Percentiles rank a stretch among this genome's conserved stretches.
These are phyloP conservation scores for Panicum miliaceum DNA, from an alignment of 176 grass and related monocot species.

Conservation along the genomic window DNA sequence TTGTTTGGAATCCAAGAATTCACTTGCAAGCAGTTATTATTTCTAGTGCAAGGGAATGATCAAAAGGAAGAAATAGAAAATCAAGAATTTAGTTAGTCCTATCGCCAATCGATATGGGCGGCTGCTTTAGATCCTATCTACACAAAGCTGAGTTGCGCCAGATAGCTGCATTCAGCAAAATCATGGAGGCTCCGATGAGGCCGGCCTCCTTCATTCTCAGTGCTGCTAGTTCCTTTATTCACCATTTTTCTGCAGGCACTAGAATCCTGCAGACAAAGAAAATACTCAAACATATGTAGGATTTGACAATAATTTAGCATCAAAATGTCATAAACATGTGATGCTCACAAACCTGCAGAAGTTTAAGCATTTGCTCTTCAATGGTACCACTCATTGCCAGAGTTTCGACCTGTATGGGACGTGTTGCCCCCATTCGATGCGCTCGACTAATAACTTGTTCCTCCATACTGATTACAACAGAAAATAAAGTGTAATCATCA, in stretches of 20 bases:
- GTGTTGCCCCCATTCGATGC: conserved; percentile 93
- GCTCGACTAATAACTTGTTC: conserved; percentile 96
- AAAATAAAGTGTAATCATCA: not conserved
- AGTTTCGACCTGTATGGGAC: conserved; percentile 88
- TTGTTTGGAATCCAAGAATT: not conserved
- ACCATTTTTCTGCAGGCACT: conserved; percentile 69
- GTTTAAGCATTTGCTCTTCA: conserved; percentile 94
- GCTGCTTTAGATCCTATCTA: conserved; percentile 42
- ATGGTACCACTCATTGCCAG: conserved; percentile 91
- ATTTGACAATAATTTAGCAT: not conserved
- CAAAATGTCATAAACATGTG: not conserved
- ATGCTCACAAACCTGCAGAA: conserved; percentile 65
- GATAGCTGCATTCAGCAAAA: conserved; percentile 93
- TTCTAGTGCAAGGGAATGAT: conserved; percentile 17
- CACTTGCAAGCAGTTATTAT: not conserved
- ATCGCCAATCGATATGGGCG: not conserved
- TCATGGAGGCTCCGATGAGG: conserved; percentile 76
- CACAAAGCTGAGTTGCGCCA: conserved; percentile 74
- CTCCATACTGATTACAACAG: conserved; percentile 76
- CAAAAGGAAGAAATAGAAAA: not conserved
- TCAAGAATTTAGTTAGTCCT: not conserved
- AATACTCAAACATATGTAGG: not conserved
- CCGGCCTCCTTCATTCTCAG: conserved; percentile 65
- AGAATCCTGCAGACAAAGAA: conserved; percentile 57
- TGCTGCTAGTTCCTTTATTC: conserved; percentile 58